Evolutionary conservation across 371 early-diverging fungal genomes (phyloP), one percentile per base, ranked within the genome.

Genomic region (Coemansia sp.): DNA sequence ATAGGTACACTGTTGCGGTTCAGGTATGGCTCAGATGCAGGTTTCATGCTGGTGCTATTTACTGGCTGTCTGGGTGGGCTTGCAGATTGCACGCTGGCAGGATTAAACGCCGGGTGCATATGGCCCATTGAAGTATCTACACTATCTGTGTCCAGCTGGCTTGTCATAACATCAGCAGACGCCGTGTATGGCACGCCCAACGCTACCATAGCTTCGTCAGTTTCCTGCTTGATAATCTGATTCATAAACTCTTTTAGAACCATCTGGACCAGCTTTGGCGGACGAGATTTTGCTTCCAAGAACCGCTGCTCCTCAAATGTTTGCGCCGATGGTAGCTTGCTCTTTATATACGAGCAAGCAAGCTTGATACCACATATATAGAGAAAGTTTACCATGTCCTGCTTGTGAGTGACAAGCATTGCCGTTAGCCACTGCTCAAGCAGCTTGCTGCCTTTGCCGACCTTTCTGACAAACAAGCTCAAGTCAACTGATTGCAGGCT

Each of bases 391-490:
- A 62, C 44, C 70, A 74, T 70, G 0, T 62, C 39, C 16, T 28
- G 23, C 14, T 52, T 53, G 18, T 74, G 74, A 1, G 44, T 52
- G 14, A 44, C 50, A 14, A 74, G 55, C 74, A 74, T 74, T 2
- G 63, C 62, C 7, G 44, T 53, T 1, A 66, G 62, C 74, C 74
- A 74, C 39, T 74, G 70, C 59, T 74, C 70, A 1, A 74, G 59
- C 33, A 70, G 64, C 62, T 66, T 74, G 63, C 47, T 63, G 11
- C 51, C 57, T 23, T 52, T 47, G 6, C 55, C 54, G 2, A 55
- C 20, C 25, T 39, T 50, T 51, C 37, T 42, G 9, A 28, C 28
- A 23, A 33, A 65, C n/a, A 62, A 20, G n/a, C 33, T 39, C 7
- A 26, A 3, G 42, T 39, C 33, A 1, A 21, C 53, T 2, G 23